Base-by-base conservation (phyloP, 352 stramenopile species). In the Globisporangium spiculum region DNA sequence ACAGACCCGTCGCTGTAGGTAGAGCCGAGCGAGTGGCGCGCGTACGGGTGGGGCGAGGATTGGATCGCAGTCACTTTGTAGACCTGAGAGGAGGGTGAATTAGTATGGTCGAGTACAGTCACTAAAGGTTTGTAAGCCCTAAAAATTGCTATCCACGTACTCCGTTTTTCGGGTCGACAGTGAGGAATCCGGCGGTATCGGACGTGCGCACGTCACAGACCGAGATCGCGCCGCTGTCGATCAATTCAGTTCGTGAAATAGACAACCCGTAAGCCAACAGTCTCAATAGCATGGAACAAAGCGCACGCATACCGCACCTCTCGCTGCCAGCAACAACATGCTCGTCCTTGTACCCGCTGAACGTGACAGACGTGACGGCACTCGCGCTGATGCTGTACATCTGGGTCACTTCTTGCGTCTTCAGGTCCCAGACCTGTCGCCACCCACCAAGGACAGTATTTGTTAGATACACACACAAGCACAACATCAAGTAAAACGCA, bases 331-430 rank as follows among this genome's bases (percentile, higher is more conserved):
- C 81, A n/a, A 90, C 79, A 24, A 91, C 77, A 44, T 80, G 79
- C 50, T 93, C 85, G 67, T 93, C 83, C 61, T 89, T 91, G 71
- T 88, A 87, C 20, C 85, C 85, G 44, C 78, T 87, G 57, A 93
- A 93, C 0, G 78, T 70, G 26, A 93, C 80, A 8, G 74, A 88
- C 3, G 78, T 88, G 68, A 93, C 75, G 24, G 78, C 69, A 46
- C 80, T 93, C 14, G 82, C 74, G 61, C 83, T 87, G 62, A 89
- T 77, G 56, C 68, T 81, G 65, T 90, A 92, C 22, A 68, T 78
- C 67, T 93, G 83, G 44, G 78, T 86, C 38, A 91, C 66, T 55
- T 92, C 78, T 53, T 92, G 85, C 4, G 81, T 88, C 65, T 93
- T 93, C 24, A 93, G 73, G 38, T 92, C 83, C 85, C 83, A 93